Evolutionary conservation across 305 asterid species (phyloP).

Genomic region (Striga hermonthica): DNA sequence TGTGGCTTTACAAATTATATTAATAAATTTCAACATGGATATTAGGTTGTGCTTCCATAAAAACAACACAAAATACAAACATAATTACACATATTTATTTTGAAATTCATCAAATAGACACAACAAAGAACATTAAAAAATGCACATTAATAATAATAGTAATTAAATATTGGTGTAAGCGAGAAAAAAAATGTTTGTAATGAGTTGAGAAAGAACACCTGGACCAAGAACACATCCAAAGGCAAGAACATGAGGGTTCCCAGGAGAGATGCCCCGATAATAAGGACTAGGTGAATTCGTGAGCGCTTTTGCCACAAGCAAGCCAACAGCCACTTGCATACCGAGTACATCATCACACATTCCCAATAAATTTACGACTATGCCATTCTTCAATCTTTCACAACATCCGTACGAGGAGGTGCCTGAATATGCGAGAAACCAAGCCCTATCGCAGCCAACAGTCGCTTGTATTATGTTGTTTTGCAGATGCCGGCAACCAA

Average conservation of each 20-base stretch:
- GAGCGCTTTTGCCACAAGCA: conserved; percentile 95
- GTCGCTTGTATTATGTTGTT: no score
- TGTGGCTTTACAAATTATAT: no score
- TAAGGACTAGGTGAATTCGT: conserved; percentile 83
- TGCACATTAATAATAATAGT: no score
- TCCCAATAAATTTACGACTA: conserved; percentile 74
- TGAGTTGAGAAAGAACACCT: conserved; percentile 46
- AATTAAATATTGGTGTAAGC: no score
- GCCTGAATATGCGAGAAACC: no score
- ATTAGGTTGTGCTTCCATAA: no score
- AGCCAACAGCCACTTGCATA: conserved; percentile 96
- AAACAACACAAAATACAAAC: neutral
- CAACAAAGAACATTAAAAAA: neutral
- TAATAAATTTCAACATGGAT: no score
- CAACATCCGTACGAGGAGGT: conserved; percentile 96
- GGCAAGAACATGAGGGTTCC: conserved; percentile 79
- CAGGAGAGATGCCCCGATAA: conserved; percentile 70
- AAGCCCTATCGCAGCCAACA: no score
- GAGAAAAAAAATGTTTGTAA: neutral
- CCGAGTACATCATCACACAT: conserved; percentile 95
- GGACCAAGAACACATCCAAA: conserved; percentile 94
- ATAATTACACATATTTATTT: neutral
- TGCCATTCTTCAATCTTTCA: conserved; percentile 82
- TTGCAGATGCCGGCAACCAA: no score
- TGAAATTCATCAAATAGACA: neutral